phyloP scores from a whole-genome alignment of 371 early-diverging fungal genomes.

The Actinomortierella ambigua region DNA sequence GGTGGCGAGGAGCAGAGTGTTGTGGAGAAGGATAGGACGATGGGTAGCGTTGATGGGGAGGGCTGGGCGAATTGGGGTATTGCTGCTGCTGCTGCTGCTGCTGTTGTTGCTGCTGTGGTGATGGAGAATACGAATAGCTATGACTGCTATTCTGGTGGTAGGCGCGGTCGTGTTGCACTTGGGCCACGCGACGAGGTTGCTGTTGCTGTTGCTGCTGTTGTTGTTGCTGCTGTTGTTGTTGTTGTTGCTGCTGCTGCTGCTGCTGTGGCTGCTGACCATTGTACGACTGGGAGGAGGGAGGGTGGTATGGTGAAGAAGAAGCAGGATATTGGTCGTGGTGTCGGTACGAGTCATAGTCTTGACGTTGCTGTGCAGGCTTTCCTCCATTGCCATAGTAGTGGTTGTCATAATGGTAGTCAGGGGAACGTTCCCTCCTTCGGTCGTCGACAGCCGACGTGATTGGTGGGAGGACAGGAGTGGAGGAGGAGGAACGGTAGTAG shows the following conservation, averaged over 20 bases:
- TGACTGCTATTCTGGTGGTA: too few species aligned
- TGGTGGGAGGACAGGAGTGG: not conserved
- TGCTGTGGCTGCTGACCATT: not conserved
- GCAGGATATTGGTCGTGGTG: not conserved
- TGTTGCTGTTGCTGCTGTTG: not conserved
- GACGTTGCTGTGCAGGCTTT: constrained; percentile 1
- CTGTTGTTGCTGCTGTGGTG: constrained; percentile 3
- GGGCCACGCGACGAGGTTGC: too few species aligned
- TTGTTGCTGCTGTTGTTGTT: constrained; percentile 1
- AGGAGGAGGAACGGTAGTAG: not conserved
- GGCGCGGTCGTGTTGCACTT: too few species aligned
- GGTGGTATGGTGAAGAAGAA: not conserved
- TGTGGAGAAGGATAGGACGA: not conserved
- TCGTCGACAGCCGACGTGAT: too few species aligned
- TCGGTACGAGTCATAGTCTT: not conserved
- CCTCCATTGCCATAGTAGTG: constrained; percentile 1
- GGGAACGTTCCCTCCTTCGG: too few species aligned
- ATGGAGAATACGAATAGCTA: not conserved
- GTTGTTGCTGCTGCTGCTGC: not conserved
- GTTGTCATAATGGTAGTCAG: not conserved
- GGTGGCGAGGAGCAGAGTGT: not conserved
- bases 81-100: not conserved
- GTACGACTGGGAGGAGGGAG: not conserved
- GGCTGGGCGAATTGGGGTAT: not conserved
- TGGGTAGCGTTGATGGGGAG: not conserved